phyloP scores from a whole-genome alignment of 2,329 filamentous ascomycete species.

The Pestalotiopsis sp. region DNA sequence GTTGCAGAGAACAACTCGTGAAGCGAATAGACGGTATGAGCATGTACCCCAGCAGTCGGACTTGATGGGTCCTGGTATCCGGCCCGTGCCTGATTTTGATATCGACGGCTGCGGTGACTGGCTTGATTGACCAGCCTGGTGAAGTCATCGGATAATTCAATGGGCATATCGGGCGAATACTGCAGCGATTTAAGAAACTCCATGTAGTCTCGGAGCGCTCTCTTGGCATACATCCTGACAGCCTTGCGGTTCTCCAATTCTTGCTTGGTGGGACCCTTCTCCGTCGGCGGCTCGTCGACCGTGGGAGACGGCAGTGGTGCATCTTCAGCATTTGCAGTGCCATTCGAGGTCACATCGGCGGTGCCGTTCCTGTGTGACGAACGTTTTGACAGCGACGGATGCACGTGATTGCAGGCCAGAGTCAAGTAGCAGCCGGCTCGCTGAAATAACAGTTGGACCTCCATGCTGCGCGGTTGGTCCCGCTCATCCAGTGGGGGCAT shows the following conservation, averaged over 20 bases:
- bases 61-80: conserved; percentile 42
- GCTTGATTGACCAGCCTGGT: conserved; percentile 59
- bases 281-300: conserved; percentile 11
- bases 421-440: conserved; percentile 73
- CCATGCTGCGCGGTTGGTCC: conserved; percentile 74
- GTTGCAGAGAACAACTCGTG: conserved; percentile 72
- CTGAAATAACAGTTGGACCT: conserved; percentile 76
- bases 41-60: conserved; percentile 22
- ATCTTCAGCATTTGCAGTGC: conserved; percentile 1
- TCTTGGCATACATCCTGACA: conserved; percentile 75
- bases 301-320: background rate
- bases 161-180: conserved; percentile 73
- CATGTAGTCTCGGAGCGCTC: conserved; percentile 74
- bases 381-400: conserved; percentile 48
- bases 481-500: conserved; percentile 32
- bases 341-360: conserved; percentile 15
- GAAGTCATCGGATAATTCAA: conserved; percentile 60
- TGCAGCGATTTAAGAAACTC: conserved; percentile 75
- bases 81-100: conserved; percentile 40
- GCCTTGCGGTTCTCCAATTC: conserved; percentile 64
- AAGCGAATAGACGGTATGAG: conserved; percentile 46
- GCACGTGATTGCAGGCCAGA: conserved; percentile 69
- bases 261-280: conserved; percentile 22
- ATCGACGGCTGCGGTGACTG: conserved; percentile 34
- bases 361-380: conserved; percentile 25